phyloP scores from a whole-genome alignment of 2,329 filamentous ascomycete species.

The Aspergillus pseudotamarii region DNA sequence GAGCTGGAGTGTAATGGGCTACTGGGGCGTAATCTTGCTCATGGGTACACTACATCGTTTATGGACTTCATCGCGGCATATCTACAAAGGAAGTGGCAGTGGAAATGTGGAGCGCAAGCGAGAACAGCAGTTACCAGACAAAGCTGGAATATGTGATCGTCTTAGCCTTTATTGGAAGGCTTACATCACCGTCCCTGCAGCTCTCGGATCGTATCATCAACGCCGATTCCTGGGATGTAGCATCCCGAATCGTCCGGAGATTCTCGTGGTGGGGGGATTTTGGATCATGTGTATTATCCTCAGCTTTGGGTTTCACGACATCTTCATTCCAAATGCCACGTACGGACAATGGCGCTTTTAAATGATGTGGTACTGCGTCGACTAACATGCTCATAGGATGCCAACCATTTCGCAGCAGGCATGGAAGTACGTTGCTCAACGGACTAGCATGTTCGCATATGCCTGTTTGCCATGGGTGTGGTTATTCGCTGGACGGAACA shows the following conservation, averaged over 20 bases:
- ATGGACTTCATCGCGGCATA: background rate
- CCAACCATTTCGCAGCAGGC: conserved; percentile 12
- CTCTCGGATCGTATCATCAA: conserved; percentile 12
- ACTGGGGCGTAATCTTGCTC: conserved; percentile 17
- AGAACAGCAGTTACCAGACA: background rate
- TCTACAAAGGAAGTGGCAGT: background rate
- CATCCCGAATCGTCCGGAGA: conserved; percentile 17
- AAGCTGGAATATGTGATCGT: background rate
- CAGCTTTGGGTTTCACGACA: conserved; percentile 18
- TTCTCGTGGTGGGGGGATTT: conserved; percentile 16
- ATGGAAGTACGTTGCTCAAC: conserved; percentile 60
- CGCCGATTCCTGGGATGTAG: conserved; percentile 13
- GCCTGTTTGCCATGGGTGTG: conserved; percentile 63
- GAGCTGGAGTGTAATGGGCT: conserved; percentile 21
- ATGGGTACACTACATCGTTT: conserved; percentile 11
- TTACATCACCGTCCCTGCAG: conserved; percentile 1
- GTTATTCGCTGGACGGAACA: conserved; percentile 67
- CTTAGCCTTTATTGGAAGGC: background rate
- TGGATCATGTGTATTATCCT: conserved; percentile 17
- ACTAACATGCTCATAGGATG: background rate
- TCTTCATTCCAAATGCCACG: conserved; percentile 17
- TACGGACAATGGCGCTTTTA: conserved; percentile 1
- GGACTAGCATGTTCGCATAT: conserved; percentile 64
- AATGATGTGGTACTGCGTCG: background rate
- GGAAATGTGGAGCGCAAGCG: background rate